Base-by-base conservation (phyloP, 1,284 basidiomycete genomes). In the Moniliophthora roreri region DNA sequence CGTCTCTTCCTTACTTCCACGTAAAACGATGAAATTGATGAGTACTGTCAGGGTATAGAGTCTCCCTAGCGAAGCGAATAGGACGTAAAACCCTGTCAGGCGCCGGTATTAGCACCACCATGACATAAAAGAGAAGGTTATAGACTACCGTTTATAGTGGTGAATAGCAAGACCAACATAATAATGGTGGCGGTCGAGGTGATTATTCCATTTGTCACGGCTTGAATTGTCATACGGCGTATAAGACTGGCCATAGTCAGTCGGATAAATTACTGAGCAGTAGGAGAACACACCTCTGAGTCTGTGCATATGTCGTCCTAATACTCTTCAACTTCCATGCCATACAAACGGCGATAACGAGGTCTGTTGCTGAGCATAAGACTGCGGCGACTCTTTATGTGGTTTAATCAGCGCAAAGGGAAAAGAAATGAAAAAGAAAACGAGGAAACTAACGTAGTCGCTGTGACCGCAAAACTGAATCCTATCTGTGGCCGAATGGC, bases 41-140 rank as follows among this genome's bases (percentile, higher is more conserved):
- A 55, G 49, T n/a, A 55, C 45, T 6, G 53, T 55, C 37, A 55
- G 36, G 5, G 53, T 55, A 35, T 55, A 55, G 2, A 55, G 26
- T 21, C 53, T 44, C 16, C 53, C 53, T 16, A 55, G 23, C 8
- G 46, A 40, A n/a, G 42, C 36, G 15, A 55, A 55, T 23, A 51
- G 32, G 15, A 55, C 32, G n/a, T 28, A 18, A 37, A 51, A 55
- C 11, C 42, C 53, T 55, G 44, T 40, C 36, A 46, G 38, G 13
- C 4, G 11, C 23, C 7, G 20, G 13, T 24, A 21, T 24, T 21
- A 35, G 38, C 21, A 42, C 37, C 21, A n/a, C 34, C 21, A 28
- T n/a, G 9, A 11, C 20, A 24, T 26, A 40, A 26, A 37, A 20
- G 35, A 45, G n/a, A 41, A 26, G 46, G 44, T 2, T 10, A 16